Base-by-base conservation (phyloP, 1,284 basidiomycete genomes). In the Mycena citricolor region DNA sequence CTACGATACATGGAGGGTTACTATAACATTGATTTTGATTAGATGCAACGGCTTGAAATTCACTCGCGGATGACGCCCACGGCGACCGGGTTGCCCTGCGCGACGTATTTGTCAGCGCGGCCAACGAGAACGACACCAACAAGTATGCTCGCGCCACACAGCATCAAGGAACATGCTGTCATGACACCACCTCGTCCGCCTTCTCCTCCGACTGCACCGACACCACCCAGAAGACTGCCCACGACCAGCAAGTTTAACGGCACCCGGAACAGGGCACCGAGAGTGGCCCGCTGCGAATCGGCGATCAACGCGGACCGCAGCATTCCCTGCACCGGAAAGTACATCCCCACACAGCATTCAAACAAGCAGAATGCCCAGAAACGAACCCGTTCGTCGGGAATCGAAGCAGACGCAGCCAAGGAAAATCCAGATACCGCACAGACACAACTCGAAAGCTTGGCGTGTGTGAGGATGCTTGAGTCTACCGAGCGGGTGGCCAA, bases 241-340 rank as follows among this genome's bases (percentile, higher is more conserved):
- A 84, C 80, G 28, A 88, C 85, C 48, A 88, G 86, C 5, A 83
- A 56, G 59, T 87, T 87, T 35, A 87, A 70, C 1, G 86, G 85
- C 4, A 87, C 82, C 3, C 85, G 77, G 67, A 87, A 86, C 5
- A 88, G 66, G 0, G 39, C 11, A 63, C 77, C 56, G 47, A 87
- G 84, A 35, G 84, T 87, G 2, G 86, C 84, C 13, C 85, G 74
- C 53, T 85, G 77, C 56, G 86, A 83, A 51, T 88, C 79, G 1
- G 80, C 70, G n/a, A 88, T 79, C 42, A 88, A 63, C 1, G 73
- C 70, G 24, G 83, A 81, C 26, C 82, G 72, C 16, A 88, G 63
- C 72, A 84, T 86, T n/a, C 84, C 86, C 50, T 86, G 81, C 23
- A 85, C 76, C 10, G 86, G 85, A 57, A 86, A 87, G 57, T 87